Conservation (phyloP, 2,329 filamentous ascomycete genomes). For the Xylariaceae sp. region DNA sequence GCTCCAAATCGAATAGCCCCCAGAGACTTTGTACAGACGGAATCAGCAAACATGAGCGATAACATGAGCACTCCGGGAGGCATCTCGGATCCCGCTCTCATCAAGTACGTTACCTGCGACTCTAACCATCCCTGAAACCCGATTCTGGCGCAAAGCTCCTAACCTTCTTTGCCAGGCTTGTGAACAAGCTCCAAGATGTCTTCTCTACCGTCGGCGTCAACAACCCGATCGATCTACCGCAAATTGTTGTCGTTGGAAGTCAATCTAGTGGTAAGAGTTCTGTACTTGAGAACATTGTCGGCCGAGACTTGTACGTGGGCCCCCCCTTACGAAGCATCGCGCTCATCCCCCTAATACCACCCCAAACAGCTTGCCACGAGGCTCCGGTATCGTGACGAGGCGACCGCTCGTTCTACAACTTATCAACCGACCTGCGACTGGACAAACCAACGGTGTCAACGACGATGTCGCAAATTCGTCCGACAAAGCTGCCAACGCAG, state of each 20-base stretch:
- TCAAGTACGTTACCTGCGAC: conserved; percentile 46
- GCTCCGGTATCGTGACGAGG: conserved; percentile 94
- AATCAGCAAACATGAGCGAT: conserved; percentile 22
- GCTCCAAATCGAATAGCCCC: no score
- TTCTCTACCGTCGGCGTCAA: conserved; percentile 97
- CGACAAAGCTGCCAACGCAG: conserved; percentile 84
- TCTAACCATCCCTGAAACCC: conserved; percentile 13
- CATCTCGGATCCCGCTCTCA: conserved; percentile 63
- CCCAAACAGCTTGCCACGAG: conserved; percentile 75
- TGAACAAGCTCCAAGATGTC: conserved; percentile 99
- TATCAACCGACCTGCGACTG: conserved; percentile 74
- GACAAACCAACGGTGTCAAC: conserved; percentile 68
- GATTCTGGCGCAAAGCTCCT: conserved; percentile 1
- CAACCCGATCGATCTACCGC: conserved; percentile 97
- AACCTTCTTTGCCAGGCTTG: conserved; percentile 53
- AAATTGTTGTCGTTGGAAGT: conserved; percentile 96
- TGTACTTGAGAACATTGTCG: conserved; percentile 97
- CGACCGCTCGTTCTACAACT: conserved; percentile 95
- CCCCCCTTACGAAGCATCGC: conserved; percentile 5
- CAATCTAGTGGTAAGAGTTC: conserved; percentile 99
- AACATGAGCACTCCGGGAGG: conserved; percentile 45
- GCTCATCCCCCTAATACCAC: background rate
- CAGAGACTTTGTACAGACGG: background rate
- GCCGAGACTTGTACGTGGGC: conserved; percentile 85
- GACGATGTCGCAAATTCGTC: conserved; percentile 61